Evolutionary conservation across 1,139 yeast genomes (phyloP), one percentile per base, ranked within the genome.

Genomic region (Saccharomyces hybrid): DNA sequence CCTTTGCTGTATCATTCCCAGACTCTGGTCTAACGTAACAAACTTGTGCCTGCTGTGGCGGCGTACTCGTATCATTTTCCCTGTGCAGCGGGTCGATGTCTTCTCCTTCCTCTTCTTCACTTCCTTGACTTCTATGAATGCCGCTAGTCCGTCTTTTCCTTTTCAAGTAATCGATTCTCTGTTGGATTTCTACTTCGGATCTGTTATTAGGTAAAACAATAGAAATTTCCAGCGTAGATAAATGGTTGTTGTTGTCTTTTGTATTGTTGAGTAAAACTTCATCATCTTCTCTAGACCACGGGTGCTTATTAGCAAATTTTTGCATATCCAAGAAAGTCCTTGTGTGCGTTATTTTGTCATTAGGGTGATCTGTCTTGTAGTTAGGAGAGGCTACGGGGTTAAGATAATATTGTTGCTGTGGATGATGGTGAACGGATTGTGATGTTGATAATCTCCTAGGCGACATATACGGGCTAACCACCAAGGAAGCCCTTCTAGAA

Each of bases 181-280:
- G 71, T 76, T 81, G 77, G 42, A 88, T 88, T 61, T 87, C 95
- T 13, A 77, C 77, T 64, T 86, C 93, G 0, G 93, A 78, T 58
- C 89, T 78, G 57, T 80, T 38, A 5, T 38, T 81, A 5, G 93
- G 91, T 50, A 89, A 73, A 51, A 88, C 71, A 46, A 88, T 83
- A 9, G 87, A 80, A 49, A 89, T 74, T 68, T 89, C 96, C 11
- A 87, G 88, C 63, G 86, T 78, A 32, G 87, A 78, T 34, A 89
- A 72, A 57, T 85, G 60, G 75, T 76, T 47, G 79, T 74, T 44
- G 52, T 91, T 76, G 26, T 38, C 44, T n/a, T 16, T 38, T 4
- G 44, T 38, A 56, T 81, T 78, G 51, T 79, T 74, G 47, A 86
- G 68, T 54, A 89, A 72, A 57, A 86, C 83, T 64, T 86, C 93